Conservation (phyloP, 768 basidiomycete genomes). For the Kwoniella europaea region DNA sequence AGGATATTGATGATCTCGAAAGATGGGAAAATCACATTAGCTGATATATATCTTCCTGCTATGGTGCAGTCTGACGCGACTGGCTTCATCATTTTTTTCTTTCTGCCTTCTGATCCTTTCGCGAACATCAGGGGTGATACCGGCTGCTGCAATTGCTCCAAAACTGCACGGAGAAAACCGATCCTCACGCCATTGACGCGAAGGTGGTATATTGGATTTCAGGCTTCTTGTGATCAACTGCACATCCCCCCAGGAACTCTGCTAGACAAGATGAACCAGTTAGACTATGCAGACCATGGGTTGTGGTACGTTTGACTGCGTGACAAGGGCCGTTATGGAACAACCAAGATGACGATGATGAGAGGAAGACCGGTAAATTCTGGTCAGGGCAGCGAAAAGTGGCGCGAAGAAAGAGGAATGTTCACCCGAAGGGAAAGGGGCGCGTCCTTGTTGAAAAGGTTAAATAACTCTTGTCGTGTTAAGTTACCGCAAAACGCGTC, state of each 20-base stretch:
- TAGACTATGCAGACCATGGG: neutral
- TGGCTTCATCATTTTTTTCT: neutral
- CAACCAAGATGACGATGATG: neutral
- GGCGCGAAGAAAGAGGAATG: constrained; percentile 3
- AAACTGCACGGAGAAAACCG: constrained; percentile 1
- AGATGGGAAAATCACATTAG: neutral
- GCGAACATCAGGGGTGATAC: neutral
- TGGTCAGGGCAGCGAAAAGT: neutral
- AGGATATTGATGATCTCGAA: neutral
- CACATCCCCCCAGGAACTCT: constrained; percentile 6
- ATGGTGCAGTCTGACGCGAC: constrained; percentile 7
- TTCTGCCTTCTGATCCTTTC: neutral
- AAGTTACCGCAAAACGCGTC: neutral
- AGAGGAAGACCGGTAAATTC: constrained; percentile 6
- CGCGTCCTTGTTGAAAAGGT: constrained; percentile 12
- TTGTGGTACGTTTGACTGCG: neutral
- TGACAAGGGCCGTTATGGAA: constrained; percentile 3
- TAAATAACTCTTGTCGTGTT: neutral
- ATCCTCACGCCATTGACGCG: constrained; percentile 10
- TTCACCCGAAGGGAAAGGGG: constrained; percentile 26
- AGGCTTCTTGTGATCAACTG: constrained; percentile 6
- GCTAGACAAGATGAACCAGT: neutral
- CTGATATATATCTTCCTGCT: neutral
- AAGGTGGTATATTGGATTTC: neutral
- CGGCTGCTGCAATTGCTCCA: neutral